These are phyloP conservation scores for Diversispora epigaea DNA, from an alignment of 192 early-diverging fungal species.

Conservation along the genomic window DNA sequence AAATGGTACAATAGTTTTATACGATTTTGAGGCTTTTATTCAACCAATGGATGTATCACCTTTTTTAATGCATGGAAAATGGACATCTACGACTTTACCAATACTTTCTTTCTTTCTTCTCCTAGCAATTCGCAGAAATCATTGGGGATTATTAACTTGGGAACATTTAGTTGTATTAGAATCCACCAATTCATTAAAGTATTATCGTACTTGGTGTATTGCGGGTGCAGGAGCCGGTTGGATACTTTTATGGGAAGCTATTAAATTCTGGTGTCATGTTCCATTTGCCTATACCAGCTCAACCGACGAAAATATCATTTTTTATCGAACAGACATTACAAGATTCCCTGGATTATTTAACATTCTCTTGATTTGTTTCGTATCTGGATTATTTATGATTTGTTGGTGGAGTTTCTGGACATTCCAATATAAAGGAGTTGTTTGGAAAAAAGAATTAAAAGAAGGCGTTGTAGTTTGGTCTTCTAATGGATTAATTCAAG, in stretches of 20 bases:
- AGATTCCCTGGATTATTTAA: slow-evolving; percentile 41
- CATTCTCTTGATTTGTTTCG: slow-evolving; percentile 41
- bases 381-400: slow-evolving; percentile 49
- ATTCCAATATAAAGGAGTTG: slow-evolving; percentile 53
- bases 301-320: slow-evolving; percentile 6
- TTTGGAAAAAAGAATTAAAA: slow-evolving; percentile 53
- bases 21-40: slow-evolving; percentile 31
- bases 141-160: slow-evolving; percentile 58
- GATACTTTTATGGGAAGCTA: slow-evolving; percentile 46
- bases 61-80: slow-evolving; percentile 46
- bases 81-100: slow-evolving; percentile 45
- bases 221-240: slow-evolving; percentile 50
- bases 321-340: slow-evolving; percentile 40
- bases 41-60: slow-evolving; percentile 36
- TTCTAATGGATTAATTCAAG: neutral
- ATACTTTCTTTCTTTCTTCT: slow-evolving; percentile 47
- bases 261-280: slow-evolving; percentile 42
- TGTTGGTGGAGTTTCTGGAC: slow-evolving; percentile 60
- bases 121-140: slow-evolving; percentile 49
- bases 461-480: slow-evolving; percentile 55
- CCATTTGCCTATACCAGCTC: slow-evolving; percentile 20
- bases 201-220: slow-evolving; percentile 53
- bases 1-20: neutral
- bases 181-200: slow-evolving; percentile 41
- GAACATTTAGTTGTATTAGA: slow-evolving; percentile 51